Conservation (phyloP, 2,329 filamentous ascomycete species). For the Pseudogymnoascus sp. region DNA sequence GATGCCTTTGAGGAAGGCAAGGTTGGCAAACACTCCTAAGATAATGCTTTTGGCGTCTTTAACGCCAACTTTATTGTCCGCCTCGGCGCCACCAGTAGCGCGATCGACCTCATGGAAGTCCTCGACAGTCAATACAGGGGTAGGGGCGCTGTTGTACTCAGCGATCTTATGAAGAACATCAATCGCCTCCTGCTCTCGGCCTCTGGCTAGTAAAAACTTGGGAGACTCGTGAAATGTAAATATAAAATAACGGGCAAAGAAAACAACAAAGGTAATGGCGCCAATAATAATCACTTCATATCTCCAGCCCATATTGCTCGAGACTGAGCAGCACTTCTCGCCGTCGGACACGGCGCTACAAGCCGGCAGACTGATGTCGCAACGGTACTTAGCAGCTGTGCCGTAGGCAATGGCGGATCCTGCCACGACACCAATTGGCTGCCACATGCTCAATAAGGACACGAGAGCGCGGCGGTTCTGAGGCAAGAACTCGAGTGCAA, state of each 20-base stretch:
- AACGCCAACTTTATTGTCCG: neutral
- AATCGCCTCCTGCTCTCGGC: constrained; percentile 45
- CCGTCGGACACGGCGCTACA: constrained; percentile 14
- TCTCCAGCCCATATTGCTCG: constrained; percentile 52
- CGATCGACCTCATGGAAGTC: constrained; percentile 2
- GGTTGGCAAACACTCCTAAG: neutral
- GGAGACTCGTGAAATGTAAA: constrained; percentile 53
- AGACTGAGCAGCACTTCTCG: constrained; percentile 27
- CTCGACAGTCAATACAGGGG: constrained; percentile 14
- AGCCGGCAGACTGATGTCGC: constrained; percentile 13
- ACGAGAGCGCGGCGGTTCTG: constrained; percentile 22
- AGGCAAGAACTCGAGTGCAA: constrained; percentile 24
- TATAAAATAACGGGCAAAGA: constrained; percentile 45
- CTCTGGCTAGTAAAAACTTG: constrained; percentile 51
- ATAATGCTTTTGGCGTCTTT: neutral
- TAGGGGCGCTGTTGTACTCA: constrained; percentile 35
- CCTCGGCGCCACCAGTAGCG: neutral
- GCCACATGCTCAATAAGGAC: constrained; percentile 22
- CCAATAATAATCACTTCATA: constrained; percentile 51
- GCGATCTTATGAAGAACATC: constrained; percentile 48
- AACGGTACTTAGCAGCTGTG: constrained; percentile 19
- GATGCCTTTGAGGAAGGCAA: neutral
- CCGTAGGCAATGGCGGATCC: constrained; percentile 22
- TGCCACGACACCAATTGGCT: constrained; percentile 23
- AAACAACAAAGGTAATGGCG: constrained; percentile 47